Conservation (phyloP, 1,139 yeast genomes). For the Suhomyces bolitotheri region DNA sequence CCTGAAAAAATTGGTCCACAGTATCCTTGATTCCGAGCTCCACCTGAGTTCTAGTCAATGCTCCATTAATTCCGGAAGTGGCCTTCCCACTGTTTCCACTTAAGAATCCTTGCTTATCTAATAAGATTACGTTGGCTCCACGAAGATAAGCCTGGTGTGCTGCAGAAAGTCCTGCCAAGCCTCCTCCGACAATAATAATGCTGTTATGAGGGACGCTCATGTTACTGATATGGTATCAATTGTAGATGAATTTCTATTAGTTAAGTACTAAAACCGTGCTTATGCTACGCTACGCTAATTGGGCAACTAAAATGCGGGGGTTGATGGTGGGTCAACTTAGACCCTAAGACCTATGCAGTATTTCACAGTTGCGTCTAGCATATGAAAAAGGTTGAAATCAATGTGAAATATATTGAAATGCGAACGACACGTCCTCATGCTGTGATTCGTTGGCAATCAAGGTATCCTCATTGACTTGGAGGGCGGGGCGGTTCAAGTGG, state of each 20-base stretch:
- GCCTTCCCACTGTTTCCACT: conserved; percentile 85
- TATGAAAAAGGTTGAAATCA: too few species aligned
- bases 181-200: conserved; percentile 74
- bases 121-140: conserved; percentile 55
- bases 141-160: conserved; percentile 64
- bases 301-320: too few species aligned
- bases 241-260: not conserved
- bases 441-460: conserved; percentile 72
- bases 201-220: conserved; percentile 35
- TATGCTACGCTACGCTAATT: not conserved
- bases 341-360: too few species aligned
- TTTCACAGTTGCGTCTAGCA: too few species aligned
- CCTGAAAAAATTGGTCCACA: conserved; percentile 60
- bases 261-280: too few species aligned
- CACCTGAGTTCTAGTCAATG: conserved; percentile 62
- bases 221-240: not conserved
- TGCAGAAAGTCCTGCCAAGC: conserved; percentile 77
- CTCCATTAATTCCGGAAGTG: conserved; percentile 81
- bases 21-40: conserved; percentile 53
- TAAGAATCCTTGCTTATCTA: conserved; percentile 64
- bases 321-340: too few species aligned
- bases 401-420: conserved; percentile 92
- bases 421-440: conserved; percentile 74
- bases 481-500: conserved; percentile 67
- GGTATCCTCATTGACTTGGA: conserved; percentile 70